Percentiles rank a stretch among this genome's conserved stretches.
phyloP scores from a whole-genome alignment of 2,329 filamentous ascomycete genomes.

The Phialemoniopsis sp. region DNA sequence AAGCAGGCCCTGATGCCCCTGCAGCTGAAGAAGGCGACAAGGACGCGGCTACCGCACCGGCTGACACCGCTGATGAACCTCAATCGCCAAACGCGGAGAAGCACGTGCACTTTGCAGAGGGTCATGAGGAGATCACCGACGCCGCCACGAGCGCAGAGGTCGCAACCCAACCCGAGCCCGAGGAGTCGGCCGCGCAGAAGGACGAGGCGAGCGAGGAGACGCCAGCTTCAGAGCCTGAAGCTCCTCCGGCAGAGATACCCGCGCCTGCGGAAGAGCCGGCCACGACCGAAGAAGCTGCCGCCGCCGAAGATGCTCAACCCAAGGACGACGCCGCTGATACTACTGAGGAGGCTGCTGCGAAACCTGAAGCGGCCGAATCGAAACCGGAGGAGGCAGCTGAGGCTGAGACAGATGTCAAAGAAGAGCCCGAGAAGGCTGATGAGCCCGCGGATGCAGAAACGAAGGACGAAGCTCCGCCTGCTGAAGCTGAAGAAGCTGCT shows the following conservation, averaged over 20 bases:
- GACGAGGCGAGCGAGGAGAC: background rate
- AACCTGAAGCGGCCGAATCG: background rate
- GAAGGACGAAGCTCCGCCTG: no score
- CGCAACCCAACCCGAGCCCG: background rate
- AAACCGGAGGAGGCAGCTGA: conserved; percentile 4
- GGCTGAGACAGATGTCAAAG: background rate
- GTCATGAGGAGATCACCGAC: background rate
- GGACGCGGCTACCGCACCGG: background rate
- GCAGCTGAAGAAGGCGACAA: background rate
- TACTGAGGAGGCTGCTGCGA: background rate
- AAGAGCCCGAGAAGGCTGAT: no score
- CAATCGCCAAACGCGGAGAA: background rate
- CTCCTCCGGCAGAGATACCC: background rate
- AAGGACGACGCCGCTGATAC: background rate
- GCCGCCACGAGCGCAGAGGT: background rate
- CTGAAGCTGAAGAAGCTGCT: conserved; percentile 1
- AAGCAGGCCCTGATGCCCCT: background rate
- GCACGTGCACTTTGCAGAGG: conserved; percentile 1
- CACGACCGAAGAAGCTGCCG: conserved; percentile 4
- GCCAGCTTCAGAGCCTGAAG: background rate
- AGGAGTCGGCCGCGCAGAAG: background rate
- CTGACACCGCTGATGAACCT: background rate
- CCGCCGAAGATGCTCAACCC: background rate
- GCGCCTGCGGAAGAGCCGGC: conserved; percentile 6
- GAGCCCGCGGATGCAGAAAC: background rate